Evolutionary conservation across 2,329 filamentous ascomycete genomes (phyloP).

Genomic region (Exophiala spinifera): DNA sequence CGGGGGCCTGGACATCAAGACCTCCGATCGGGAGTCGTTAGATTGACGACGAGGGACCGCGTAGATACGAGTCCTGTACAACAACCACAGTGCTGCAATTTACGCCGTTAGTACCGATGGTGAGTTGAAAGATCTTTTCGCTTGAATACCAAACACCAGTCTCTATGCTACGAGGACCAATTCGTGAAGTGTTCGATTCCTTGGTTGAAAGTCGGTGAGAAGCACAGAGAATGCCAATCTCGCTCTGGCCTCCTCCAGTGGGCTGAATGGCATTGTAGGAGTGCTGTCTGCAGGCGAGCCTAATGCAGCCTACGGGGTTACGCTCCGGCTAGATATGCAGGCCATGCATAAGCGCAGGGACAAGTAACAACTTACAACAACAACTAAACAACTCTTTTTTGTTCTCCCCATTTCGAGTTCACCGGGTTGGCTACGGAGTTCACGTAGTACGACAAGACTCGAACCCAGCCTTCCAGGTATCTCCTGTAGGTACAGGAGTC

Average conservation of each 20-base stretch:
- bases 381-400: not conserved
- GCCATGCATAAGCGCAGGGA: slow-evolving; percentile 8
- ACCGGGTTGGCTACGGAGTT: no score
- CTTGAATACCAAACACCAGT: not conserved
- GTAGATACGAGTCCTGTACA: no score
- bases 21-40: no score
- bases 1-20: not conserved
- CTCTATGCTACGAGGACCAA: not conserved
- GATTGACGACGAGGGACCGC: no score
- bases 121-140: no score
- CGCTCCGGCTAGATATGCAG: not conserved
- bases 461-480: no score
- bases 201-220: slow-evolving; percentile 23
- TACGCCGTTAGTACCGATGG: slow-evolving; percentile 13
- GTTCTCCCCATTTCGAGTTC: not conserved
- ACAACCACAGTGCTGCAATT: slow-evolving; percentile 15
- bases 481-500: no score
- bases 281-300: not conserved
- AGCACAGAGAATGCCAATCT: slow-evolving; percentile 4
- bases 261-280: not conserved
- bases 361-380: no score
- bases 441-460: no score
- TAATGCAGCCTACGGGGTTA: slow-evolving; percentile 5
- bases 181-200: not conserved
- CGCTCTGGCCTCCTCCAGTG: not conserved